Base-by-base conservation (phyloP, 169 alveolate species). In the Plasmodium gallinaceum region DNA sequence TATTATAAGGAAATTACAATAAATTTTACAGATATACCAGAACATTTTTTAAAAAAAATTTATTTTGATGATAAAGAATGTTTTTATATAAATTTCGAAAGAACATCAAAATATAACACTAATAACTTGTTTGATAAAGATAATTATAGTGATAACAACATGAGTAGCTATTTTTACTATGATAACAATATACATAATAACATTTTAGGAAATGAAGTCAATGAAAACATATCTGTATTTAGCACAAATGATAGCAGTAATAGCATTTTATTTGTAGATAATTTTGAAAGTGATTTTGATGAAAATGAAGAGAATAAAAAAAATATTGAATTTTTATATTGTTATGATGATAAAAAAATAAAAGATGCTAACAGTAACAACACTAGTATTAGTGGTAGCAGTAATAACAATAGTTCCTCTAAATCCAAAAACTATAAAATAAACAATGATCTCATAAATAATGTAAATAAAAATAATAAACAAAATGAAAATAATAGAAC, bases 21-120 rank as follows among this genome's bases (percentile, higher is more conserved):
- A 51, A 64, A 78, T 52, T 78, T 78, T 37, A 78, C 89, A 78
- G 69, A 65, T 69, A 65, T 78, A 52, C 78, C 89, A 32, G 89
- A 78, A 78, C 69, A 78, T 65, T 65, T 78, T 78, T 7, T 78
- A 8, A 78, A 78, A 48, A 78, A 78, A 24, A 24, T 78, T 32
- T 78, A 43, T 60, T 62, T 64, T 51, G 89, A 78, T 57, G 76
- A 65, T 37, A 64, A 64, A 58, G 76, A 78, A 78, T 78, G 51
- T 64, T 78, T 78, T 43, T 78, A 78, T 57, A 78, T 78, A 57
- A 64, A 78, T 65, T 78, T 64, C 5, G 76, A 78, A 52, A 78
- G 10, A n/a, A 0, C 18, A 32, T 65, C 89, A 65, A 78, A 22
- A 24, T 24, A 32, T 37, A 52, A 39, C 64, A 20, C 18, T 37